Evolutionary conservation across 306 rosid species (phyloP).

Genomic region (Fagus crenata): DNA sequence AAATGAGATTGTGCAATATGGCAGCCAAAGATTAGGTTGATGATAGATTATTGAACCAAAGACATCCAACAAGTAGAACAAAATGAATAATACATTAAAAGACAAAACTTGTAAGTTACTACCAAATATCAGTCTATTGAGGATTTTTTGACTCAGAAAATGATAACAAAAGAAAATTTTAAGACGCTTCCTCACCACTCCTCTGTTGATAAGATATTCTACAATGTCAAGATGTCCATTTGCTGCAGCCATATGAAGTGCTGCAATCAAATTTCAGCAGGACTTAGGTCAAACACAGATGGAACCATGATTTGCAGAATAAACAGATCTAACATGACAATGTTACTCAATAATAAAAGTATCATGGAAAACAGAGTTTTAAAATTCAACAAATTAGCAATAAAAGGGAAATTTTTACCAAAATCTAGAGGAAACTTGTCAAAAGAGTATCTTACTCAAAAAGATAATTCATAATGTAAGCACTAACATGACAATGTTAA

Average conservation of each 20-base stretch:
- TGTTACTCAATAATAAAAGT: no score
- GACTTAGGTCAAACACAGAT: slow-evolving; percentile 26
- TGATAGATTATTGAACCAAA: not conserved
- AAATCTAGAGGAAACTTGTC: not conserved
- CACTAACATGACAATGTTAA: not conserved
- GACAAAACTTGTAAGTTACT: not conserved
- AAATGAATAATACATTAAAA: not conserved
- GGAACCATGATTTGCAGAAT: not conserved
- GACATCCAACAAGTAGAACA: not conserved
- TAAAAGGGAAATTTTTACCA: not conserved
- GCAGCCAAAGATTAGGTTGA: not conserved
- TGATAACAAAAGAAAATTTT: not conserved
- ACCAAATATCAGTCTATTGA: not conserved
- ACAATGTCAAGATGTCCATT: slow-evolving; percentile 74
- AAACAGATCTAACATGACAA: not conserved
- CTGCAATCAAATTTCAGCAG: slow-evolving; percentile 39
- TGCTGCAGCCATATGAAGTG: slow-evolving; percentile 96
- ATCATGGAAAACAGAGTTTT: not conserved
- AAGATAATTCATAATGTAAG: not conserved
- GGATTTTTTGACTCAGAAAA: not conserved
- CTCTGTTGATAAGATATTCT: slow-evolving; percentile 63
- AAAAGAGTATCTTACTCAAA: not conserved
- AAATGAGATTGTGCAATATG: not conserved
- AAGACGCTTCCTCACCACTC: slow-evolving; percentile 59
- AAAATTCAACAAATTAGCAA: slow-evolving; percentile 4